phyloP scores from a whole-genome alignment of 2,329 filamentous ascomycete species.

The Aspergillus viridinutans region DNA sequence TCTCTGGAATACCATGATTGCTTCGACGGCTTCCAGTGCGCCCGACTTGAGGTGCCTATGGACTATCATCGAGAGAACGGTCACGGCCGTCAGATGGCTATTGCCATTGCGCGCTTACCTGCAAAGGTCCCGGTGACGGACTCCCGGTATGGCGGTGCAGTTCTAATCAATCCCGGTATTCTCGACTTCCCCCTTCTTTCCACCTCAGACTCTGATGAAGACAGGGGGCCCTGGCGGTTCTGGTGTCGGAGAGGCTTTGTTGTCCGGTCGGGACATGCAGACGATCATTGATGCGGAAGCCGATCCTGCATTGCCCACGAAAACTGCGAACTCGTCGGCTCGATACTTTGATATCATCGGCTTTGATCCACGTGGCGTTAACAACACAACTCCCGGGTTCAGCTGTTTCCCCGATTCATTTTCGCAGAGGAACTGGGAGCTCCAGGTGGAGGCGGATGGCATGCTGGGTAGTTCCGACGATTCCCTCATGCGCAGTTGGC shows the following conservation, averaged over 20 bases:
- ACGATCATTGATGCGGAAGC: conserved; percentile 34
- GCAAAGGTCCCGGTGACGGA: conserved; percentile 41
- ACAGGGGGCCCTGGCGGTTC: conserved; percentile 44
- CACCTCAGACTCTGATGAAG: background rate
- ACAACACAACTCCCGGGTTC: conserved; percentile 38
- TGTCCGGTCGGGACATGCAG: conserved; percentile 32
- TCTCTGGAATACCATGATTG: conserved; percentile 39
- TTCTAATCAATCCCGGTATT: conserved; percentile 45
- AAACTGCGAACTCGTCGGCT: background rate
- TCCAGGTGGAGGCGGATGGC: conserved; percentile 33
- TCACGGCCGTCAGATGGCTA: conserved; percentile 30
- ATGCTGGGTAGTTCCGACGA: conserved; percentile 30
- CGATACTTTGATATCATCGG: conserved; percentile 42
- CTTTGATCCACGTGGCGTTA: conserved; percentile 44
- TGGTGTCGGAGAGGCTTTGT: conserved; percentile 35
- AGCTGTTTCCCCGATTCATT: conserved; percentile 36
- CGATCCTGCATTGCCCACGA: conserved; percentile 10
- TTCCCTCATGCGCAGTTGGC: conserved; percentile 31
- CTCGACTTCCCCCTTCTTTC: background rate
- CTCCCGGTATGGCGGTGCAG: conserved; percentile 43
- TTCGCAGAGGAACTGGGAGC: conserved; percentile 29
- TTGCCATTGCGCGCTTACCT: conserved; percentile 47
- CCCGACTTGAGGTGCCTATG: conserved; percentile 48
- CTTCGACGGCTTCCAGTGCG: conserved; percentile 46
- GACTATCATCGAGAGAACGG: conserved; percentile 40